phyloP scores from a whole-genome alignment of 768 basidiomycete genomes.

The Psilocybe cyanescens region DNA sequence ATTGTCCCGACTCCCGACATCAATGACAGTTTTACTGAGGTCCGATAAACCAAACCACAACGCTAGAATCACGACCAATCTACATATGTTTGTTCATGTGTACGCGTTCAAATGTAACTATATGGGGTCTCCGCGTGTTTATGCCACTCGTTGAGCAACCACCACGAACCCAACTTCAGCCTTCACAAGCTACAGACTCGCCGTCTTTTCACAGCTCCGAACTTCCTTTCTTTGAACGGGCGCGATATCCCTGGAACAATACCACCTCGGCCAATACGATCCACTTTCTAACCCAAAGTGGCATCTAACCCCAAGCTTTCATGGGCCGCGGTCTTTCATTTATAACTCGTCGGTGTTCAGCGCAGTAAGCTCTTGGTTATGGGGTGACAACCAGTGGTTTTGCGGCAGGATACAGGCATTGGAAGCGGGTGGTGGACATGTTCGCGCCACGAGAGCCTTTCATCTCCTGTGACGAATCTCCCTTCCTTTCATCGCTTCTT shows the following conservation, averaged over 20 bases:
- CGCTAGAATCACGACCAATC: too few relatives aligned
- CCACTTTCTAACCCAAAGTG: constrained; percentile 49
- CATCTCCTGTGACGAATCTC: constrained; percentile 43
- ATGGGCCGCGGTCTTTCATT: constrained; percentile 35
- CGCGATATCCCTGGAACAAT: constrained; percentile 33
- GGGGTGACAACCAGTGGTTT: constrained; percentile 17
- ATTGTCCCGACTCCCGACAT: too few relatives aligned
- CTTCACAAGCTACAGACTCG: constrained; percentile 10
- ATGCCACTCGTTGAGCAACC: too few relatives aligned
- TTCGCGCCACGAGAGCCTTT: constrained; percentile 23
- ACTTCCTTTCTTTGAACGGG: constrained; percentile 35
- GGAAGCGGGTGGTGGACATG: constrained; percentile 19
- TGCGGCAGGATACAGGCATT: constrained; percentile 8
- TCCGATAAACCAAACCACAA: too few relatives aligned
- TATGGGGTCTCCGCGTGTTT: too few relatives aligned
- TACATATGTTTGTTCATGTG: too few relatives aligned
- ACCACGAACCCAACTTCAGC: constrained; percentile 9
- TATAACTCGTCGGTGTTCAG: constrained; percentile 32
- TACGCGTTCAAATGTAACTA: too few relatives aligned
- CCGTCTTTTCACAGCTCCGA: constrained; percentile 48
- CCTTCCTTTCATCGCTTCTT: constrained; percentile 46
- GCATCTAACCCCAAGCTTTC: constrained; percentile 65
- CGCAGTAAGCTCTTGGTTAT: constrained; percentile 18
- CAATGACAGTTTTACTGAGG: too few relatives aligned
- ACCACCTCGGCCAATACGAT: constrained; percentile 55